These are phyloP conservation scores for Tricholomella constricta DNA, from an alignment of 768 basidiomycete species.

Conservation along the genomic window DNA sequence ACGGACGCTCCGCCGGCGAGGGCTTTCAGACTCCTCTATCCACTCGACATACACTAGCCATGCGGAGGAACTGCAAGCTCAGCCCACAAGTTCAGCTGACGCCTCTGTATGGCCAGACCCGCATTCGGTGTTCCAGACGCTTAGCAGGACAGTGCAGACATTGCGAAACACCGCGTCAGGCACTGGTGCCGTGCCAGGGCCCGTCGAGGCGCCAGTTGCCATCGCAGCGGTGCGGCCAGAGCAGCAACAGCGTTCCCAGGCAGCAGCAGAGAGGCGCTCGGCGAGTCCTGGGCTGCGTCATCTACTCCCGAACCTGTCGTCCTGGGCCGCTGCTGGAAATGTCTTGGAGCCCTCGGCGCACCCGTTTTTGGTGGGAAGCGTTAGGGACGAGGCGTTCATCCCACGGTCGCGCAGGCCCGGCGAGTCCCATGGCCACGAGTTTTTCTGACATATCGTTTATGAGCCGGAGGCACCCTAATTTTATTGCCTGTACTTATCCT, in stretches of 20 bases:
- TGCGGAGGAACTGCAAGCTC: constrained; percentile 33
- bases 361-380: constrained; percentile 35
- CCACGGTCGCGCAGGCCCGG: constrained; percentile 22
- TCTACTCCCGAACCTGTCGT: constrained; percentile 24
- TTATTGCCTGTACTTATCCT: too few relatives aligned
- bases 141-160: constrained; percentile 56
- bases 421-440: constrained; percentile 26
- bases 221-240: constrained; percentile 13
- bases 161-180: constrained; percentile 34
- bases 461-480: not conserved
- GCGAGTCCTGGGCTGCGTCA: constrained; percentile 17
- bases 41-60: constrained; percentile 78
- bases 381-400: constrained; percentile 37
- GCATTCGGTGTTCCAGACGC: constrained; percentile 52
- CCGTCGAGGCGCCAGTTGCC: constrained; percentile 10
- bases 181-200: not conserved
- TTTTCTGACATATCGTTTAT: constrained; percentile 20
- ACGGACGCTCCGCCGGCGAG: constrained; percentile 72
- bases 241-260: constrained; percentile 9
- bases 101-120: constrained; percentile 36
- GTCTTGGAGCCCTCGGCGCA: constrained; percentile 27
- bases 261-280: constrained; percentile 5
- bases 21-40: constrained; percentile 91
- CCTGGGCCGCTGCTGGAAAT: constrained; percentile 33
- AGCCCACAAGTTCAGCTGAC: not conserved